Evolutionary conservation across 331 rosid genomes (phyloP), one percentile per base, ranked within the genome.

Genomic region (Saraca asoca): DNA sequence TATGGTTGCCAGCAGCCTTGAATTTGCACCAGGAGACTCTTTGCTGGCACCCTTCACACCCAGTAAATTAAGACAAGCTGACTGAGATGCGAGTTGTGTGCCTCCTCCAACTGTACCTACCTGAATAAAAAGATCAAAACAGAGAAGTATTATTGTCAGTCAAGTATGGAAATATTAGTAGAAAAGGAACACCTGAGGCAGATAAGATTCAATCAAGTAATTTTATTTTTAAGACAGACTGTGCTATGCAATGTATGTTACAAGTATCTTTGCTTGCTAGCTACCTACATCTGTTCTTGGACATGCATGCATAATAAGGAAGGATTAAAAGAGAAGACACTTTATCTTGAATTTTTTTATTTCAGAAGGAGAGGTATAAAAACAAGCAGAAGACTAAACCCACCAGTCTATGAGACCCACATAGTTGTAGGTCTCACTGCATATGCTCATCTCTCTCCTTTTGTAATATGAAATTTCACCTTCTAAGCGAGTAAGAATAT

Each of bases 81-180:
- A 79, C 15, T 88, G 89, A 6, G 91, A 88, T 12, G 95, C 87
- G 0, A 88, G 80, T 51, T 88, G 89, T 12, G 95, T 88, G 12
- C 91, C 95, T 49, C 91, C 95, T 38, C 95, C 95, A 52, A 85
- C 87, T 14, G 95, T 88, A 0, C 91, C 95, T 46, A 88, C 95
- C 95, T 85, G 81, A 70, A 71, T 35, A 5, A 0, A 44, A 60
- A 20, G 6, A 29, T 31, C 44, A 67, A 37, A 35, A 29, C 33
- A 10, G 8, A 4, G 7, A 73, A 42, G 17, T 68, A 37, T 39
- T 75, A 8, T 70, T 64, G 51, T 58, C 31, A 45, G 12, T 41
- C 55, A 5, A 1, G 31, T 6, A 33, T 63, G 0, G 10, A 44
- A 16, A 31, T 20, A 12, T 54, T 45, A 54, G 11, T 43, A 12